Percentiles rank a stretch among this genome's conserved stretches.
These are phyloP conservation scores for Grifola frondosa DNA, from an alignment of 1,284 basidiomycete species.

Conservation along the genomic window DNA sequence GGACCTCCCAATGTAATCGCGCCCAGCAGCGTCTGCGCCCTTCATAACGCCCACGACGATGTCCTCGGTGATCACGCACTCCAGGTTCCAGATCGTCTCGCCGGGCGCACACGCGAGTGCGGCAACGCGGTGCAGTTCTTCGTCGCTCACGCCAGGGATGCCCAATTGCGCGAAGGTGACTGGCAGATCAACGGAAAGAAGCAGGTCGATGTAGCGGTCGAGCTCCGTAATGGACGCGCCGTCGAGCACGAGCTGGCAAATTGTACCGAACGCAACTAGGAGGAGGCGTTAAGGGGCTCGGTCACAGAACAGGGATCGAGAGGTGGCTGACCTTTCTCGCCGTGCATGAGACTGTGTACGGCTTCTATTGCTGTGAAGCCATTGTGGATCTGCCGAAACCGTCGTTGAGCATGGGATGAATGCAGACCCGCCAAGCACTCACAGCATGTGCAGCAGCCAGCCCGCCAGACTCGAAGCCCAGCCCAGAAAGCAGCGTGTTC, in stretches of 20 bases:
- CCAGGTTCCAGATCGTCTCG: conserved; percentile 38
- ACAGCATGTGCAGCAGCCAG: conserved; percentile 36
- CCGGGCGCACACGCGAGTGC: conserved; percentile 28
- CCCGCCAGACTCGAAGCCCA: conserved; percentile 37
- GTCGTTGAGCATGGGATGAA: not conserved
- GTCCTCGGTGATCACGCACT: conserved; percentile 30
- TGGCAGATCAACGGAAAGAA: conserved; percentile 35
- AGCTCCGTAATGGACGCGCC: conserved; percentile 25
- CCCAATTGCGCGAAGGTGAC: conserved; percentile 33
- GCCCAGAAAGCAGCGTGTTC: conserved; percentile 34
- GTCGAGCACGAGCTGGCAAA: conserved; percentile 34
- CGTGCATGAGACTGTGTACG: conserved; percentile 33
- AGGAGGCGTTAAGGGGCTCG: not conserved
- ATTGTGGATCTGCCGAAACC: conserved; percentile 30
- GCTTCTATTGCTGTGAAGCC: conserved; percentile 34
- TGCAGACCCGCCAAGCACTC: conserved; percentile 4
- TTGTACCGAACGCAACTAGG: conserved; percentile 33
- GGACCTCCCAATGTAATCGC: conserved; percentile 26
- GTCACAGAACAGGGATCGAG: not conserved
- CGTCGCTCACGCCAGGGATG: conserved; percentile 31
- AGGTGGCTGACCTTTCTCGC: conserved; percentile 30
- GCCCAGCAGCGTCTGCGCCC: conserved; percentile 33
- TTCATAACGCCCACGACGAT: conserved; percentile 32
- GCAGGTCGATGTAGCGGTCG: conserved; percentile 34
- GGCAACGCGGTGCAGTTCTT: conserved; percentile 30